A percentile compares a stretch with the other conserved stretches of the same genome.
phyloP scores from a whole-genome alignment of 495 filamentous ascomycete species.

The Immersiella caudata region DNA sequence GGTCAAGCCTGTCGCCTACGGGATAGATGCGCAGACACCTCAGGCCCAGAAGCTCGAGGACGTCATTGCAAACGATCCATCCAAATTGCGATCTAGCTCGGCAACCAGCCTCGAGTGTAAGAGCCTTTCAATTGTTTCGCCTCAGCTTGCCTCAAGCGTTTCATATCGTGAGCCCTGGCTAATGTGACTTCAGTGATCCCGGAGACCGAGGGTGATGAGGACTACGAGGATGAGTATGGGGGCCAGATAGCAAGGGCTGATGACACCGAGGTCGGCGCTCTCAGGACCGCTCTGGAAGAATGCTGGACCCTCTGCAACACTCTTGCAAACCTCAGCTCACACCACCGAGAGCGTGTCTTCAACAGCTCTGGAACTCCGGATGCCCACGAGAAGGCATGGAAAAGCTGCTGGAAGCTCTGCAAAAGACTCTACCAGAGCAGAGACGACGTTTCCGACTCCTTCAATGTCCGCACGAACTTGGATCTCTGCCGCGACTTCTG shows the following conservation, averaged over 20 bases:
- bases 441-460: constrained; percentile 66
- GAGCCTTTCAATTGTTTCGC: constrained; percentile 21
- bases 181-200: constrained; percentile 49
- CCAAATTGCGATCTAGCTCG: constrained; percentile 51
- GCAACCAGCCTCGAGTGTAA: constrained; percentile 74
- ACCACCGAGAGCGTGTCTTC: constrained; percentile 78
- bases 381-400: constrained; percentile 83
- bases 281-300: constrained; percentile 79
- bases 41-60: constrained; percentile 80
- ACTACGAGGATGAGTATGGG: constrained; percentile 46
- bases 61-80: constrained; percentile 45
- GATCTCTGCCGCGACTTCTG: constrained; percentile 92
- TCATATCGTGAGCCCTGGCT: not conserved
- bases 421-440: constrained; percentile 82
- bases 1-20: constrained; percentile 63
- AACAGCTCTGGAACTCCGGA: constrained; percentile 68
- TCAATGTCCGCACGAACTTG: constrained; percentile 74
- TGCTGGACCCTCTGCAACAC: constrained; percentile 97
- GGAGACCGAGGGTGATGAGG: constrained; percentile 49
- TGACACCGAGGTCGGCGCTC: constrained; percentile 65
- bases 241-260: constrained; percentile 50
- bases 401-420: constrained; percentile 88
- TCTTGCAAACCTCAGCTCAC: constrained; percentile 78
- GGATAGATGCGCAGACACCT: constrained; percentile 72
- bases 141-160: not conserved